Conservation (phyloP, 2,329 filamentous ascomycete species). For the Thermothelomyces thermophilus region DNA sequence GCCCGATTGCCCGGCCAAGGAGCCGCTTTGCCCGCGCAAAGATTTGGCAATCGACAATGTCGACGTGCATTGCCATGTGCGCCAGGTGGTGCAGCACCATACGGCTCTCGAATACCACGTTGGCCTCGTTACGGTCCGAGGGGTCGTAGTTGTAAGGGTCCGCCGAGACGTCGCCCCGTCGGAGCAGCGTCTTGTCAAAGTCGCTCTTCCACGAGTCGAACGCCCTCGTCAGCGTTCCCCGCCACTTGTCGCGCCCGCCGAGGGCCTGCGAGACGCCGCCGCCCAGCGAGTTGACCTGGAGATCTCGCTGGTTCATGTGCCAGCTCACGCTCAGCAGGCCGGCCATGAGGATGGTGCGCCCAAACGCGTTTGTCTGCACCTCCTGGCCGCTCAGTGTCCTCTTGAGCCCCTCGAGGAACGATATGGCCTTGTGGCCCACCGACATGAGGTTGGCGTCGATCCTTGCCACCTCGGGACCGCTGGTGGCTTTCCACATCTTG, state of each 20-base stretch:
- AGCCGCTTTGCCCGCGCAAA: slow-evolving; percentile 83
- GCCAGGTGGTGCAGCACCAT: slow-evolving; percentile 89
- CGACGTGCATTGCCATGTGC: slow-evolving; percentile 96
- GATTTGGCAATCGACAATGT: slow-evolving; percentile 96
- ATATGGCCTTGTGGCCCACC: slow-evolving; percentile 75
- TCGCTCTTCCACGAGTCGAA: slow-evolving; percentile 93
- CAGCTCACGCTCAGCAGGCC: slow-evolving; percentile 88
- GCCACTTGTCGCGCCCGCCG: slow-evolving; percentile 87
- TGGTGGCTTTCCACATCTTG: slow-evolving; percentile 83
- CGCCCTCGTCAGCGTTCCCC: slow-evolving; percentile 72
- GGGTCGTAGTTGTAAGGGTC: slow-evolving; percentile 51
- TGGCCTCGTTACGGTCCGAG: slow-evolving; percentile 56
- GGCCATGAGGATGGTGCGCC: slow-evolving; percentile 87
- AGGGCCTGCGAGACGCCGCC: slow-evolving; percentile 66
- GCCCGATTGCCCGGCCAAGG: slow-evolving; percentile 76
- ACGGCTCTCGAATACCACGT: slow-evolving; percentile 72
- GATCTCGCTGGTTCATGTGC: slow-evolving; percentile 95
- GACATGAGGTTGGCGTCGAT: slow-evolving; percentile 74
- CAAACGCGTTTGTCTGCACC: slow-evolving; percentile 89
- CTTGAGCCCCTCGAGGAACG: slow-evolving; percentile 87
- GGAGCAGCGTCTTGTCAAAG: slow-evolving; percentile 74
- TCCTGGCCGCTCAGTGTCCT: slow-evolving; percentile 77
- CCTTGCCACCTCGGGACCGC: slow-evolving; percentile 75
- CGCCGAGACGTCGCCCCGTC: slow-evolving; percentile 42
- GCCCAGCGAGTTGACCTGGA: slow-evolving; percentile 81